A percentile compares a stretch with the other conserved stretches of the same genome.
Conservation (phyloP, 495 filamentous ascomycete species). For the Penicillium waksmanii region DNA sequence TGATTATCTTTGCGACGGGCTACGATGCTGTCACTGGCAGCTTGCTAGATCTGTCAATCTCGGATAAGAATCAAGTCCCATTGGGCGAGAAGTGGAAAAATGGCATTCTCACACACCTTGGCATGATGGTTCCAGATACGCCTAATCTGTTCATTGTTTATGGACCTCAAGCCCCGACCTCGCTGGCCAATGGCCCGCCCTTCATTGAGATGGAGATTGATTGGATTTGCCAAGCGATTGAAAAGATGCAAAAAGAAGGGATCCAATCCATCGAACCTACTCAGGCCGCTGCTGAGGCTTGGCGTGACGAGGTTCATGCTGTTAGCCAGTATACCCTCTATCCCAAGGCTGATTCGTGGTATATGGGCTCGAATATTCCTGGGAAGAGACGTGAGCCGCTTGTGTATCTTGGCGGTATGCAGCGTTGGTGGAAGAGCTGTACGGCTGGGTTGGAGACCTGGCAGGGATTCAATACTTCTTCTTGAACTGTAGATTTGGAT, state of each 20-base stretch:
- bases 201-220: constrained; percentile 55
- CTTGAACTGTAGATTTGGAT: not conserved
- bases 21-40: constrained; percentile 58
- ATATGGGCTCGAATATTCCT: constrained; percentile 51
- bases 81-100: constrained; percentile 53
- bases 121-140: constrained; percentile 46
- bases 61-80: constrained; percentile 38
- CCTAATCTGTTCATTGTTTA: constrained; percentile 60
- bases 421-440: constrained; percentile 24
- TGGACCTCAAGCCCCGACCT: constrained; percentile 52
- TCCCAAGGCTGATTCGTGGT: constrained; percentile 40
- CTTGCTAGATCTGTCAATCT: constrained; percentile 48
- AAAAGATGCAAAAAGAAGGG: constrained; percentile 38
- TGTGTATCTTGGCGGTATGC: constrained; percentile 48
- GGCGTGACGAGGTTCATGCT: constrained; percentile 40
- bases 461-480: constrained; percentile 17
- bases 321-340: constrained; percentile 36
- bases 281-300: constrained; percentile 34
- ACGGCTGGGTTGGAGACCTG: constrained; percentile 22
- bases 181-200: constrained; percentile 56
- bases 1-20: constrained; percentile 56
- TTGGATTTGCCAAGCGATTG: constrained; percentile 54
- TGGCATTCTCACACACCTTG: constrained; percentile 54
- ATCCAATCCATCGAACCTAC: constrained; percentile 45
- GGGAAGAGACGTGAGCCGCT: constrained; percentile 46